Base-by-base conservation (phyloP, 108 stramenopile species). In the Epithemia pelagica region DNA sequence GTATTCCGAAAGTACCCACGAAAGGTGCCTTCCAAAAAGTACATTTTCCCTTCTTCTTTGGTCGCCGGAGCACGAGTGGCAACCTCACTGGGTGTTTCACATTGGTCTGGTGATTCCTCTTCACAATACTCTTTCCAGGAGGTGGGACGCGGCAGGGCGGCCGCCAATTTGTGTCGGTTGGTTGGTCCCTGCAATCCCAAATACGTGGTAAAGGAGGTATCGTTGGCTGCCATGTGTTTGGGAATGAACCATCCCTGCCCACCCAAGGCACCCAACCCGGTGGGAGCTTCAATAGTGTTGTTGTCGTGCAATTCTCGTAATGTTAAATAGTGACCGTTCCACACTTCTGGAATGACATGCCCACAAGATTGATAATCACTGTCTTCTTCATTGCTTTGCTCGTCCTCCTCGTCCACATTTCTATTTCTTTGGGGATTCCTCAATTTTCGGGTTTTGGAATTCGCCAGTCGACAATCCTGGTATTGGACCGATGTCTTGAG, bases 1-100 rank as follows among this genome's bases (percentile, higher is more conserved):
- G 74, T 75, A 2, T 26, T 21, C 29, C 75, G 66, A 64, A 80
- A 80, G 54, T 76, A 52, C n/a, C 79, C 79, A 5, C 37, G 73
- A 64, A 68, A 79, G 27, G 64, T 52, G 24, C 27, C 62, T 23
- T 57, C 62, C 22, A 53, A 33, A 25, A 65, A 19, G 21, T 54
- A 66, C 52, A 68, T 68, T 19, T 31, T 27, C 1, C 28, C 58
- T 19, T 59, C 67, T 37, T 73, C 71, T 18, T 61, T 46, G n/a
- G 30, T 15, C 8, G 31, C 28, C 15, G 61, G 66, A 10, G 66
- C 25, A 30, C 71, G 54, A 21, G 15, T 23, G 15, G 60, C 71
- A 7, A 62, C 52, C n/a, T 55, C 61, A 68, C 62, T 32, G 28
- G 54, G 26, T 26, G 15, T 58, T 24, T 21, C n/a, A 46, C 46